Evolutionary conservation across 108 stramenopile genomes (phyloP).

Genomic region (Pseudonitzschia delicatissima): DNA sequence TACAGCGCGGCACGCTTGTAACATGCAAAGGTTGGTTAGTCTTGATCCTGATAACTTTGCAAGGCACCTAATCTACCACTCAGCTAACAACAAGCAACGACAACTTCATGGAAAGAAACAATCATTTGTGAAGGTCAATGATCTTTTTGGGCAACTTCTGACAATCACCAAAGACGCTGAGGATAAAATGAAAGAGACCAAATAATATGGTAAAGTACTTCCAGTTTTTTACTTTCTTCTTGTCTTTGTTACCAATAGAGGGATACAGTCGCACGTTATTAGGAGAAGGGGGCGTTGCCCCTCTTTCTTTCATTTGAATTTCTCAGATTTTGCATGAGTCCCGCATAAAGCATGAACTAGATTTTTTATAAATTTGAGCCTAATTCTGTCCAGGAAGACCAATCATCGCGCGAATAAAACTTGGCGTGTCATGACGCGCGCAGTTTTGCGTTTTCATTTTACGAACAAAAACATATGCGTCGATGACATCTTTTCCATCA

Average conservation of each 20-base stretch:
- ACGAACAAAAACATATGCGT: no score
- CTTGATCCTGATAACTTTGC: slow-evolving; percentile 71
- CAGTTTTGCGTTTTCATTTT: no score
- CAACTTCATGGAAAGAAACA: slow-evolving; percentile 28
- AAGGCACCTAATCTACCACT: slow-evolving; percentile 72
- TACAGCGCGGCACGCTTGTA: slow-evolving; percentile 54
- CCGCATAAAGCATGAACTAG: no score
- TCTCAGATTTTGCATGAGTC: no score
- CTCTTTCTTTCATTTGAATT: no score
- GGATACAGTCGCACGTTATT: not conserved
- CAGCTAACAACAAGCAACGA: slow-evolving; percentile 84
- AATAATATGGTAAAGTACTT: no score
- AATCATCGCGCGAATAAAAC: no score
- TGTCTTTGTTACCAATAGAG: not conserved
- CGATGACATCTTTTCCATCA: not conserved
- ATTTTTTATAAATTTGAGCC: no score
- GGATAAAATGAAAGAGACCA: slow-evolving; percentile 15
- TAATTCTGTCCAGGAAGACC: no score
- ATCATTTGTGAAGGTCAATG: slow-evolving; percentile 51
- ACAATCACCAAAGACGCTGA: slow-evolving; percentile 53
- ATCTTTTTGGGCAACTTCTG: slow-evolving; percentile 68
- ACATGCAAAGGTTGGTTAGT: slow-evolving; percentile 73
- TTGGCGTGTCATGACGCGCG: no score
- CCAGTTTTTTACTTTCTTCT: not conserved
- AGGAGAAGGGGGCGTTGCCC: no score